Evolutionary conservation across 2,329 filamentous ascomycete species (phyloP), one percentile per base, ranked within the genome.

Genomic region (Chaetomium sp.): DNA sequence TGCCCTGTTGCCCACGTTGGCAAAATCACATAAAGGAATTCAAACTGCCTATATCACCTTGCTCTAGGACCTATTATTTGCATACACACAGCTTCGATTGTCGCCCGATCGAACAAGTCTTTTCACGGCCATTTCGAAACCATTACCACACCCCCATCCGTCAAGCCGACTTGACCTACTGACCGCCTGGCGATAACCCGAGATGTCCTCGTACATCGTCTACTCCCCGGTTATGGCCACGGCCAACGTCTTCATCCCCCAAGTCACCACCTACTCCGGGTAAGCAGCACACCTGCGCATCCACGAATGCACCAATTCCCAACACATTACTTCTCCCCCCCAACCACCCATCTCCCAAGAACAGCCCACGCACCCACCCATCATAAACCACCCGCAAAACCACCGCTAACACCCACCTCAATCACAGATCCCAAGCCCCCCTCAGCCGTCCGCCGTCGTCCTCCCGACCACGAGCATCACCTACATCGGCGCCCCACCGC

Each of bases 191-290:
- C 16, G 16, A 21, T 3, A 49, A 29, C 7, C 19, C 2, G 7
- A 13, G 7, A 60, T 54, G 49, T 21, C 62, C 50, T 65, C 61
- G 21, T 60, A 57, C 60, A 19, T 61, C 53, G 19, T 66, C 31
- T 63, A 63, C 35, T 35, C 33, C 16, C 33, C 57, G 19, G 33
- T 23, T 12, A 47, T 53, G 16, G 19, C 57, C 7, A 23, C 47
- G 25, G 47, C 42, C 19, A 59, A 42, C 57, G 6, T 66, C 35
- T 49, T 63, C 10, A n/a, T 51, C 6, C 64, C 63, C 50, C 60
- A 65, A 49, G 51, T 66, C 0, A 66, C 61, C 21, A 66, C 57
- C 12, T 62, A 63, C 47, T 38, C 35, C 9, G 61, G 53, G 65
- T 66, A 66, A 19, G 57, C n/a, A 59, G 16, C 19, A 19, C n/a